A percentile compares a stretch with the other conserved stretches of the same genome.
phyloP scores from a whole-genome alignment of 106 monocot genomes.

The Chionographis japonica region DNA sequence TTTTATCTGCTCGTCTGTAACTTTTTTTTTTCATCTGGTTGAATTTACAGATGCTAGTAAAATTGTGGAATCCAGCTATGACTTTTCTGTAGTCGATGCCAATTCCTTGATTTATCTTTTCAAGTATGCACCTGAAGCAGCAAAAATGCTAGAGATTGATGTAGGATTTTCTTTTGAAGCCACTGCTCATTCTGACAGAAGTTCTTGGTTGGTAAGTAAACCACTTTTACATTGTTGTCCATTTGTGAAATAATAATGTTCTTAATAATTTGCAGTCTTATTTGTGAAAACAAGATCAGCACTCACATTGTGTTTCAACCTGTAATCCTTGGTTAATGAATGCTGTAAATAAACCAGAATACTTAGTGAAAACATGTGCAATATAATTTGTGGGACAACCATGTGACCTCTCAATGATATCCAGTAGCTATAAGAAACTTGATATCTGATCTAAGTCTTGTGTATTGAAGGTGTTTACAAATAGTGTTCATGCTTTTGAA shows the following conservation, averaged over 20 bases:
- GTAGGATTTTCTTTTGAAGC: slow-evolving; percentile 43
- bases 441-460: too few relatives aligned
- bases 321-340: too few relatives aligned
- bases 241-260: not conserved
- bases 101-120: slow-evolving; percentile 87
- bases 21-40: slow-evolving; percentile 1
- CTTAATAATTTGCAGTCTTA: not conserved
- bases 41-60: slow-evolving; percentile 47
- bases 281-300: not conserved
- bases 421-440: too few relatives aligned
- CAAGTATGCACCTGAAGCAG: slow-evolving; percentile 80
- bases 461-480: too few relatives aligned
- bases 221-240: not conserved
- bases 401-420: too few relatives aligned
- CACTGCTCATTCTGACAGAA: slow-evolving; percentile 46
- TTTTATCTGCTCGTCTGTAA: not conserved
- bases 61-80: slow-evolving; percentile 73
- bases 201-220: slow-evolving; percentile 85
- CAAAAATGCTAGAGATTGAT: slow-evolving; percentile 50
- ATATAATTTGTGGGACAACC: too few relatives aligned
- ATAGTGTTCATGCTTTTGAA: too few relatives aligned
- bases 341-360: too few relatives aligned
- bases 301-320: too few relatives aligned
- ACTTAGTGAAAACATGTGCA: too few relatives aligned
- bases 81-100: slow-evolving; percentile 83